Evolutionary conservation across 192 early-diverging fungal genomes (phyloP).

Genomic region (Entomortierella lignicola): DNA sequence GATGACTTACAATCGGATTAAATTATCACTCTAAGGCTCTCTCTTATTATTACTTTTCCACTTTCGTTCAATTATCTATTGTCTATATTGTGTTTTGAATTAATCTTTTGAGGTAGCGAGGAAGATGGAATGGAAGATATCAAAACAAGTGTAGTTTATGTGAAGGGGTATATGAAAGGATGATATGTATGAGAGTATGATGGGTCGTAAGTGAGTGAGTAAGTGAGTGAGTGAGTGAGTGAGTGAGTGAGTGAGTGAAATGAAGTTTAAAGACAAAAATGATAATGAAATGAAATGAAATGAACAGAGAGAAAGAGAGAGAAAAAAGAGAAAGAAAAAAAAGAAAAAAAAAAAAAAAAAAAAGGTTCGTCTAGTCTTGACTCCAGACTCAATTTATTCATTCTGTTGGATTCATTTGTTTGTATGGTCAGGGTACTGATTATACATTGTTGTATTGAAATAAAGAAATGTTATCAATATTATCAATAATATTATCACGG

Average conservation of each 20-base stretch:
- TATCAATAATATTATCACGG: no score
- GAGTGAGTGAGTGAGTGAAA: conserved; percentile 1
- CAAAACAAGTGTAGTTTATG: no score
- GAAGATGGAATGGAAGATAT: no score
- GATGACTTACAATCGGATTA: no score
- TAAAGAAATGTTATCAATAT: not conserved
- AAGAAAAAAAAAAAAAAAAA: conserved; percentile 1
- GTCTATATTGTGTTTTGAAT: no score
- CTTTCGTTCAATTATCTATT: no score
- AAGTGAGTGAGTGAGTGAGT: not conserved
- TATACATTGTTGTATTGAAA: not conserved
- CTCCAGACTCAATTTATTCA: not conserved
- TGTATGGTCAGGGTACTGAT: conserved; percentile 8
- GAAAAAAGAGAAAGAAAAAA: conserved; percentile 3
- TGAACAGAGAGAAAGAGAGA: conserved; percentile 2
- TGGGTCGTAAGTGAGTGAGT: not conserved
- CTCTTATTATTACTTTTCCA: no score
- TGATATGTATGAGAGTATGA: not conserved
- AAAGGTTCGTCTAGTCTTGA: conserved; percentile 10
- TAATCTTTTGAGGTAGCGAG: no score
- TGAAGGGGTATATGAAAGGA: not conserved
- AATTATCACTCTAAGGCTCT: no score
- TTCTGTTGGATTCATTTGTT: not conserved
- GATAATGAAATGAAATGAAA: not conserved
- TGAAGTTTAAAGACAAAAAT: not conserved